These are phyloP conservation scores for Beverwykella pulmonaria DNA, from an alignment of 495 filamentous ascomycete genomes.

Conservation along the genomic window DNA sequence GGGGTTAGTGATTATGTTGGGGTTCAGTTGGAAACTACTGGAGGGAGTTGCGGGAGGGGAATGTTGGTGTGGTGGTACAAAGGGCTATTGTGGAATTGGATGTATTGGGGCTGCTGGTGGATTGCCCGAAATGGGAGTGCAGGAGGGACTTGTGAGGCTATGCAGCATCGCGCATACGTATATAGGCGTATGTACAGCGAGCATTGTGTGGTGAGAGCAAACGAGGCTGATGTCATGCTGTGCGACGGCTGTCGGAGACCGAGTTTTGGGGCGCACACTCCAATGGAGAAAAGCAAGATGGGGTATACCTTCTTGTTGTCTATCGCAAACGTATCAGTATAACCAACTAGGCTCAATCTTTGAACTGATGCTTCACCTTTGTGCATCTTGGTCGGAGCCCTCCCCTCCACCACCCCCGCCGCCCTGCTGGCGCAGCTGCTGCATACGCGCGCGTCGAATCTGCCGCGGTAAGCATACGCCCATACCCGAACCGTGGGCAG, in stretches of 20 bases:
- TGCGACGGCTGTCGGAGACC: conserved; percentile 5
- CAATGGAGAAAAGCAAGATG: background rate
- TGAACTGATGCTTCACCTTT: conserved; percentile 56
- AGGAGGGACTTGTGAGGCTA: too few relatives aligned
- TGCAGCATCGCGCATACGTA: too few relatives aligned
- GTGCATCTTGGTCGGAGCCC: conserved; percentile 62
- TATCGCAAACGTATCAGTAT: conserved; percentile 39
- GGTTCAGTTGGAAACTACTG: background rate
- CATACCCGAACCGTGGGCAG: background rate
- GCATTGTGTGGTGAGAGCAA: background rate
- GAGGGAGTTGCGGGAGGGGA: background rate
- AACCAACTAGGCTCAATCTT: background rate
- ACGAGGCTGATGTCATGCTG: background rate
- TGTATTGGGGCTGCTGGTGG: too few relatives aligned
- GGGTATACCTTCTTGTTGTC: conserved; percentile 68
- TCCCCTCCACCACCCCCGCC: conserved; percentile 46
- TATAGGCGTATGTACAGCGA: too few relatives aligned
- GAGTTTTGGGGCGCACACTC: background rate
- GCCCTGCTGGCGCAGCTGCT: conserved; percentile 81
- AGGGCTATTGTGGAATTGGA: too few relatives aligned
- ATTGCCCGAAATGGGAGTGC: too few relatives aligned
- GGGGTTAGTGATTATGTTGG: background rate
- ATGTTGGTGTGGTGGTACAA: background rate
- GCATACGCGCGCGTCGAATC: conserved; percentile 87
- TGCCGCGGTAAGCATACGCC: conserved; percentile 42